Conservation (phyloP, 2,329 filamentous ascomycete genomes). For the Thelonectria blattea region DNA sequence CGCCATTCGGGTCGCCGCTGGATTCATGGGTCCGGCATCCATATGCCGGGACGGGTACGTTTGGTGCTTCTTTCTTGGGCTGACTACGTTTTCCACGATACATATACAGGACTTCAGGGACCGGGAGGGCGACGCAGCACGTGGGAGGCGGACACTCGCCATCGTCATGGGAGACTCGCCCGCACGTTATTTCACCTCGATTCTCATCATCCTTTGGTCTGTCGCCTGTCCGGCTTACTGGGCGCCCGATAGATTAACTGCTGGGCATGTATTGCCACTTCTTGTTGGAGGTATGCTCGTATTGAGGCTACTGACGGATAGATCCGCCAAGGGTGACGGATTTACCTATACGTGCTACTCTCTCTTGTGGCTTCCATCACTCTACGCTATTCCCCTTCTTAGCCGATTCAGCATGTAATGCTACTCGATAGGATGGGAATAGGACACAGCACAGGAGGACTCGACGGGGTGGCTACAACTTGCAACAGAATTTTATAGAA, state of each 20-base stretch:
- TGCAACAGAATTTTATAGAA: too few relatives aligned
- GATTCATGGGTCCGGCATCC: not conserved
- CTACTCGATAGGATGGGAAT: too few relatives aligned
- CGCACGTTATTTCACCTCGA: not conserved
- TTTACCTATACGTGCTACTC: not conserved
- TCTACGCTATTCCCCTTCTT: not conserved
- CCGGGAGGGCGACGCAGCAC: not conserved
- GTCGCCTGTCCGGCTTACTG: not conserved
- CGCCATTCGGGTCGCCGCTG: not conserved
- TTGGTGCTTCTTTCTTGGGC: not conserved
- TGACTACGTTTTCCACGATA: not conserved
- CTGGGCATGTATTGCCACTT: not conserved
- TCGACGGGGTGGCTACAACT: too few relatives aligned
- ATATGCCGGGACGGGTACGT: not conserved
- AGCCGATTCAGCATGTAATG: not conserved
- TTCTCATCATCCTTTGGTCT: not conserved
- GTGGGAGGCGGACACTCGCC: not conserved
- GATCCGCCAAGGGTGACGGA: not conserved
- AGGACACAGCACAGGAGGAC: too few relatives aligned
- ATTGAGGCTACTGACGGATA: not conserved
- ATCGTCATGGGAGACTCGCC: not conserved
- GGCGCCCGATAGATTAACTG: not conserved
- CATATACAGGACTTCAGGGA: constrained; percentile 3
- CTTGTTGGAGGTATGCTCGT: not conserved
- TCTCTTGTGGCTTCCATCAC: not conserved